Base-by-base conservation (phyloP, 2,329 filamentous ascomycete species). In the Pestalotiopsis fici region DNA sequence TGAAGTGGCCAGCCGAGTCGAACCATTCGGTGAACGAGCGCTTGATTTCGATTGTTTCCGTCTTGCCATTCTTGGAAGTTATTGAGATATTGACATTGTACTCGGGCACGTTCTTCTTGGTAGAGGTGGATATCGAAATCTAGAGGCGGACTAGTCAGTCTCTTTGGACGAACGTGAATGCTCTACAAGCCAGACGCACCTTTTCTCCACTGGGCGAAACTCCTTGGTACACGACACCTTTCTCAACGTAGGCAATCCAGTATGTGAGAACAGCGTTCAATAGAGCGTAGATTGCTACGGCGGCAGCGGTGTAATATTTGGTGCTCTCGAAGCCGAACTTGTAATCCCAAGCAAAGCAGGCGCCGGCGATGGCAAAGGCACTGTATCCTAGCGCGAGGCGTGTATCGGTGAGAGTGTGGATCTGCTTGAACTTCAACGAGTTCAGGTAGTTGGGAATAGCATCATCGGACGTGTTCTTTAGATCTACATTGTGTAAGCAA, bases 381-480 rank as follows among this genome's bases (percentile, higher is more conserved):
- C 85, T 81, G 82, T 97, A 98, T 70, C 96, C 96, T 9, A 99
- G 85, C 0, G 85, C 86, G 59, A 99, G 90, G 65, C 94, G 93
- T 60, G 97, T 88, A 76, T 98, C 95, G 74, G 90, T 89, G 60
- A 96, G 90, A 67, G 82, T 86, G 82, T 98, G 91, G 71, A 92
- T 90, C 81, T 97, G 94, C 70, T 83, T 87, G 85, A 98, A 98
- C 72, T 86, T 90, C 78, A 98, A 90, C 37, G 90, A 93, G 81
- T 93, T 95, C 70, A 99, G 90, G 84, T 98, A 98, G 82, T 96
- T 94, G 68, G 93, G 90, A 68, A 99, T 91, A 67, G 95, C 94
- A 82, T 99, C 96, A 83, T 99, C 96, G 72, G 93, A 94, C 50
- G 95, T 97, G 83, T 96, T 97, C 82, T 98, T 98, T 71, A 99